Conservation (phyloP, 2,329 filamentous ascomycete species). For the Exophiala phaeomuriformis region DNA sequence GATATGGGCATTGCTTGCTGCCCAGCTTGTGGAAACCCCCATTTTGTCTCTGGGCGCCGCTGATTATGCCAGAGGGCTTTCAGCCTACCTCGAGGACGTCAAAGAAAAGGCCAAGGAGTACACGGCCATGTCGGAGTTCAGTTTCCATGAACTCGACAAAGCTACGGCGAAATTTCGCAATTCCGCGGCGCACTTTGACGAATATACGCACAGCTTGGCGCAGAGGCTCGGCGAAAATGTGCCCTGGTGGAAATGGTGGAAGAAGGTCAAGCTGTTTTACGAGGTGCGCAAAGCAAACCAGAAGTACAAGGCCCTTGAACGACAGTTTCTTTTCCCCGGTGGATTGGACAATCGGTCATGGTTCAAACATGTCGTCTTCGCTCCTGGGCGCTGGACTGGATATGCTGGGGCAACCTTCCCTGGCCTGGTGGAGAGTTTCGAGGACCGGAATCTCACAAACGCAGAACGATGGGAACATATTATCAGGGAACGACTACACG, state of each 20-base stretch:
- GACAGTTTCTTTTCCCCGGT: conserved; percentile 65
- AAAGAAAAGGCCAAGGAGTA: conserved; percentile 22
- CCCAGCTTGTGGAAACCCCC: conserved; percentile 54
- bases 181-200: conserved; percentile 47
- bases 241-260: conserved; percentile 73
- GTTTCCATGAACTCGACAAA: conserved; percentile 37
- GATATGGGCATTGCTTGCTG: conserved; percentile 55
- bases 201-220: conserved; percentile 41
- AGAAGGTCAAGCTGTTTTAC: conserved; percentile 56
- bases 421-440: conserved; percentile 56
- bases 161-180: conserved; percentile 45
- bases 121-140: conserved; percentile 13
- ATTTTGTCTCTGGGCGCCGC: conserved; percentile 58
- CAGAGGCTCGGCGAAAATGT: conserved; percentile 46
- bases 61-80: conserved; percentile 56
- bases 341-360: conserved; percentile 72
- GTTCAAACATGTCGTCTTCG: conserved; percentile 96
- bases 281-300: conserved; percentile 62
- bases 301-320: conserved; percentile 77
- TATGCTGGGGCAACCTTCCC: conserved; percentile 69
- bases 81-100: conserved; percentile 35
- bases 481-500: conserved; percentile 26
- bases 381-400: conserved; percentile 83
- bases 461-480: conserved; percentile 32
- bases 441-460: conserved; percentile 42